Base-by-base conservation (phyloP, 2,329 filamentous ascomycete genomes). In the Trichophyton rubrum region DNA sequence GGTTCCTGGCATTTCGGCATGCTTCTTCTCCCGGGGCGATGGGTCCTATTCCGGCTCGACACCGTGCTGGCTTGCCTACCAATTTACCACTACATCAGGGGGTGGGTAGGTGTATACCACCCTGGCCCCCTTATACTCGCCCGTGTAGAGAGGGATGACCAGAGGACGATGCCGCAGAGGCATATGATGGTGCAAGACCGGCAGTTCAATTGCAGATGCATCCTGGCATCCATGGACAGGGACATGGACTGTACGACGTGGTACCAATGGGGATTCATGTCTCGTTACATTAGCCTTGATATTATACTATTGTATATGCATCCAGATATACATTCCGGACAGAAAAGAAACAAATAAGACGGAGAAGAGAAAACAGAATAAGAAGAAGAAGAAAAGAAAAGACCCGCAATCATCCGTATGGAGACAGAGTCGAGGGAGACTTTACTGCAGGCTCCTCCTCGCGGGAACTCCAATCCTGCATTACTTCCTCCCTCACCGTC, bases 401-500 rank as follows among this genome's bases (percentile, higher is more conserved):
- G 22, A 4, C 49, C 15, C 11, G 40, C 33, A 1, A 27, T 33
- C 27, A 53, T 53, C 49, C 49, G 22, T 53, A 53, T 30, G 49
- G 49, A 11, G 49, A 30, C 9, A 53, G 49, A 6, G 49, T 30
- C 49, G 49, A 53, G 22, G 22, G 22, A 27, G 49, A n/a, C 13
- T 53, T 53, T 1, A 43, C 40, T 53, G 9, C 49, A 30, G 43
- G 9, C 17, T 53, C 49, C 27, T 20, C 22, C 8, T 53, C 49
- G 22, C 49, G 49, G 9, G 33, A 72, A 69, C 76, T 78, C 81
- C 83, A 86, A 68, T 96, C 92, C 55, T 81, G 80, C 45, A 86
- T 82, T 65, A 97, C 84, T 76, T 97, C 92, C 70, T 89, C 85
- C 38, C 93, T 81, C 6, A 96, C 90, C 61, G 82, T 85, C 65